Evolutionary conservation across 345 rosid species (phyloP).

Genomic region (Camelina hispida): DNA sequence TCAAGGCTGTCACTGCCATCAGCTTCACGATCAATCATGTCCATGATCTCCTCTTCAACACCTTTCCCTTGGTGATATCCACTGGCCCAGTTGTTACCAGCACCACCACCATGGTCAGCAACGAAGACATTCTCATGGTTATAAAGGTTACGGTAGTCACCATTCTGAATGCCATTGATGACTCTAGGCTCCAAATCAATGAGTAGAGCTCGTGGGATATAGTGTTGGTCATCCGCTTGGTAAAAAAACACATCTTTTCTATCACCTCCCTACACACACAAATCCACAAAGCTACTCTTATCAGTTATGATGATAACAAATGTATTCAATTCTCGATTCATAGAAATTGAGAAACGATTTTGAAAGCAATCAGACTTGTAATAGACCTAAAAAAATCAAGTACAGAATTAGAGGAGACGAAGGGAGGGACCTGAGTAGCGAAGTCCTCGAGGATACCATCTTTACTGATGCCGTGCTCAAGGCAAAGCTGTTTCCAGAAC

Average conservation of each 20-base stretch:
- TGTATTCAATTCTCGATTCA: not conserved
- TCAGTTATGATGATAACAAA: not conserved
- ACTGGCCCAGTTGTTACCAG: conserved; percentile 99
- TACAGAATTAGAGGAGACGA: not conserved
- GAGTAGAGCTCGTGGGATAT: conserved; percentile 89
- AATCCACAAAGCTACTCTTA: not conserved
- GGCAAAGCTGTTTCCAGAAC: conserved; percentile 99
- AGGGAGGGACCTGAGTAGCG: conserved; percentile 78
- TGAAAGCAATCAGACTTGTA: not conserved
- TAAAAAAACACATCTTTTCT: conserved; percentile 97
- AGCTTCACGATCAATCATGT: conserved; percentile 98
- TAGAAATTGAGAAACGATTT: not conserved
- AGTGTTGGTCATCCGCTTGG: conserved; percentile 99
- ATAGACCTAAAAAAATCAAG: not conserved
- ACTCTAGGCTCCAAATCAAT: conserved; percentile 99
- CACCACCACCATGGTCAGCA: conserved; percentile 96
- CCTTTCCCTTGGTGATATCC: conserved; percentile 99
- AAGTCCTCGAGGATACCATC: conserved; percentile 99
- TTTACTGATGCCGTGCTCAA: conserved; percentile 96
- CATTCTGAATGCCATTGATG: conserved; percentile 91
- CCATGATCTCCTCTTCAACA: conserved; percentile 96
- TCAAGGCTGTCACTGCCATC: conserved; percentile 99
- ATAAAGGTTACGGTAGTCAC: conserved; percentile 90
- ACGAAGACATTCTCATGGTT: conserved; percentile 92
- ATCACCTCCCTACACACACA: conserved; percentile 81